These are phyloP conservation scores for Colletotrichum cordylinicola DNA, from an alignment of 2,329 filamentous ascomycete species.

Conservation along the genomic window DNA sequence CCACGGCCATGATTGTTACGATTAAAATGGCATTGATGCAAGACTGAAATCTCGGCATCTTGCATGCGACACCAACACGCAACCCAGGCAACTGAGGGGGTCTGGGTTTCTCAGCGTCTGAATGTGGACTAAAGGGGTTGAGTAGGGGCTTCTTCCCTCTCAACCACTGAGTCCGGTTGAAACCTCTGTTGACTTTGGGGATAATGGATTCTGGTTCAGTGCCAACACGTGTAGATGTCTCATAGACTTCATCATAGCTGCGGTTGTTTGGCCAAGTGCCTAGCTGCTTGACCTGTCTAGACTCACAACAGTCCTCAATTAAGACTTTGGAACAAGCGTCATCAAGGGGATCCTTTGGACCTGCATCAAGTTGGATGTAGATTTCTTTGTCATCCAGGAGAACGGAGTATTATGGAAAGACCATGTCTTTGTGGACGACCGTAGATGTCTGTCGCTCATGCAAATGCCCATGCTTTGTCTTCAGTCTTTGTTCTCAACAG, in stretches of 20 bases:
- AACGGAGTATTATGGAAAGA: background rate
- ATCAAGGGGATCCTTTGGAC: background rate
- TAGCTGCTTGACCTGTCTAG: fast-evolving
- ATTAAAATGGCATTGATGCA: background rate
- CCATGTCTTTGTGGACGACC: background rate
- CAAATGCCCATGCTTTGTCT: background rate
- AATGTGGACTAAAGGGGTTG: background rate
- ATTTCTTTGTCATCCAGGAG: background rate
- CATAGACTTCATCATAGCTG: background rate
- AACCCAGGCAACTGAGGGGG: background rate
- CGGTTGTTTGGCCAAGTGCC: background rate
- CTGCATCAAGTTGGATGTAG: background rate
- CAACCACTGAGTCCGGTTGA: background rate
- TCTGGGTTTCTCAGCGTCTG: background rate
- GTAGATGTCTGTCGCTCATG: background rate
- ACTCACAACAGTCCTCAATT: background rate
- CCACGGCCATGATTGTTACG: background rate
- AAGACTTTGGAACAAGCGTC: background rate
- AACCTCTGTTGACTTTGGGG: background rate
- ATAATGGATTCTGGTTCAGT: background rate
- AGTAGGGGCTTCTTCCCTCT: background rate
- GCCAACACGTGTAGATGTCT: background rate
- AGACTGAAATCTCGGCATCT: background rate
- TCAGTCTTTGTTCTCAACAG: background rate
- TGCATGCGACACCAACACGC: background rate